Evolutionary conservation across 192 early-diverging fungal species (phyloP).

Genomic region (Phycomyces blakesleeanus): DNA sequence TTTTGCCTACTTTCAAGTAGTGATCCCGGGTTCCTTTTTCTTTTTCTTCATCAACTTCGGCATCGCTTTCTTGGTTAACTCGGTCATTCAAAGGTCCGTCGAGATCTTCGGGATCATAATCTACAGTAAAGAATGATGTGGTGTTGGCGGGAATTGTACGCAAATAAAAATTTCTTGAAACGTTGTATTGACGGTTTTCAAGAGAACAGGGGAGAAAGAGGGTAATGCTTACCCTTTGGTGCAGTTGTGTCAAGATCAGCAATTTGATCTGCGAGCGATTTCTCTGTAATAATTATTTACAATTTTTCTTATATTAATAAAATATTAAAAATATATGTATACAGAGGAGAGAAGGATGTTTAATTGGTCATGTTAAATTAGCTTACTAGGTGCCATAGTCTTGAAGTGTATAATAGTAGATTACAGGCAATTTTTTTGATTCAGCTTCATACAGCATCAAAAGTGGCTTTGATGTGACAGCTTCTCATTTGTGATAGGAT

Average conservation of each 20-base stretch:
- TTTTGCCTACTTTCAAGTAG: constrained; percentile 71
- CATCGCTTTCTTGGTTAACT: constrained; percentile 41
- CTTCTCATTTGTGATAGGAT: neutral
- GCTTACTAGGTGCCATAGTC: neutral
- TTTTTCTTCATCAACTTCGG: constrained; percentile 45
- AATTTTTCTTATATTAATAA: neutral
- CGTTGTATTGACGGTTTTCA: neutral
- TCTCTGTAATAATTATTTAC: constrained; percentile 25
- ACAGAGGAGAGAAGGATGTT: neutral
- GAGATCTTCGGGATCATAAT: constrained; percentile 70
- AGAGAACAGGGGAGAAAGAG: too few species aligned
- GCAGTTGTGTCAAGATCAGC: constrained; percentile 52
- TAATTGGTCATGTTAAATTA: too few species aligned
- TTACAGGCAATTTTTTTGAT: neutral
- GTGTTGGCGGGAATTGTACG: neutral
- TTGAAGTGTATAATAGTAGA: neutral
- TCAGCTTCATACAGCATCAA: neutral
- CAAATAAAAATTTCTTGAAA: too few species aligned
- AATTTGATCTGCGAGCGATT: constrained; percentile 47
- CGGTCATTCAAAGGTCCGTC: constrained; percentile 25
- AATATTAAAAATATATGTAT: too few species aligned
- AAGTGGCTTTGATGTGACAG: neutral
- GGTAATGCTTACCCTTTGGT: constrained; percentile 46
- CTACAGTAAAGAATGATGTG: constrained; percentile 33
- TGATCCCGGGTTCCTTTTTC: constrained; percentile 57